Evolutionary conservation across 1,139 yeast genomes (phyloP).

Genomic region (Geotrichum carabidarum): DNA sequence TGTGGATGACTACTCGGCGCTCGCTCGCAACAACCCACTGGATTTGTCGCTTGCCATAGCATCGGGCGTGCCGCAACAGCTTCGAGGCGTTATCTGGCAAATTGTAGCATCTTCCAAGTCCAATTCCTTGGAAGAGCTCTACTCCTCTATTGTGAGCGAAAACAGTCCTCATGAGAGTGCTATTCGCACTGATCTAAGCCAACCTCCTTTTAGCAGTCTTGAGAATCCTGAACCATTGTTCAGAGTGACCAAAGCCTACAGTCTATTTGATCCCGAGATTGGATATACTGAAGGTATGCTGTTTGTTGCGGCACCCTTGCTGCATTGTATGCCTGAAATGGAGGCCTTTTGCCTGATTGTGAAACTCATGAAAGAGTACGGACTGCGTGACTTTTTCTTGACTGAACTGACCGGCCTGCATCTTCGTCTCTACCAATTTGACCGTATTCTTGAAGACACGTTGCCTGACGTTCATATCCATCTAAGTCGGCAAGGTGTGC

Average conservation of each 20-base stretch:
- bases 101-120: conserved; percentile 74
- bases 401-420: conserved; percentile 95
- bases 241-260: conserved; percentile 75
- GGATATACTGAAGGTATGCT: conserved; percentile 99
- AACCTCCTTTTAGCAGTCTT: conserved; percentile 71
- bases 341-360: conserved; percentile 82
- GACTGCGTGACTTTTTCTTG: conserved; percentile 65
- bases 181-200: conserved; percentile 72
- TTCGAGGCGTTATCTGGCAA: conserved; percentile 92
- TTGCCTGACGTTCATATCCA: conserved; percentile 69
- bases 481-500: conserved; percentile 74
- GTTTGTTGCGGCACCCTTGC: conserved; percentile 76
- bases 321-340: conserved; percentile 71
- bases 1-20: conserved; percentile 63
- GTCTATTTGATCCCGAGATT: conserved; percentile 82
- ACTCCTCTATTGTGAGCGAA: conserved; percentile 49
- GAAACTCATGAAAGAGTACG: conserved; percentile 81
- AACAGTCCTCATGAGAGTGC: conserved; percentile 66
- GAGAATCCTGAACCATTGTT: conserved; percentile 53
- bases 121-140: conserved; percentile 61
- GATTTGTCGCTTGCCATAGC: conserved; percentile 57
- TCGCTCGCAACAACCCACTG: conserved; percentile 57
- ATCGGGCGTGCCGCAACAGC: conserved; percentile 74
- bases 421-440: conserved; percentile 79
- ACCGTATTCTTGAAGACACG: conserved; percentile 66